These are phyloP conservation scores for Tremella yokohamensis DNA, from an alignment of 768 basidiomycete species.

Conservation along the genomic window DNA sequence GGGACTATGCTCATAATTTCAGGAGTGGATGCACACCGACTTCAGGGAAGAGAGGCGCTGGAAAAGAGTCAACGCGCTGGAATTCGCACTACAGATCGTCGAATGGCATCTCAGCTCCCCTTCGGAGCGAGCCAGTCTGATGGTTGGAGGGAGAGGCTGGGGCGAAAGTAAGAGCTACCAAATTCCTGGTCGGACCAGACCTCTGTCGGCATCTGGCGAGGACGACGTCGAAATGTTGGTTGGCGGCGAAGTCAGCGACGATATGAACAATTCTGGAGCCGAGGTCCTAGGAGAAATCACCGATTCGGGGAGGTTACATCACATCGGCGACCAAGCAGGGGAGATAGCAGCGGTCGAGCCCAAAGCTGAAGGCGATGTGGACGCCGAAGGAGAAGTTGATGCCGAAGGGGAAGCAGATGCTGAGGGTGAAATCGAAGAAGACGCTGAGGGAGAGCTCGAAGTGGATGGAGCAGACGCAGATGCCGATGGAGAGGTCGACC, in stretches of 20 bases:
- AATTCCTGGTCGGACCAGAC: conserved; percentile 30
- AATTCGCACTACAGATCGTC: conserved; percentile 72
- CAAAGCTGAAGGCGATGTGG: conserved; percentile 41
- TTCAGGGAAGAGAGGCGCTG: conserved; percentile 91
- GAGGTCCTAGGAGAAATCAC: conserved; percentile 51
- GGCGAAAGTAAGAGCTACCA: conserved; percentile 24
- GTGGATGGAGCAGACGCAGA: conserved; percentile 52
- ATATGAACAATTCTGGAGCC: conserved; percentile 16
- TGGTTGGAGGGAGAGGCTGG: conserved; percentile 53
- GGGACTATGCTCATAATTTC: not conserved
- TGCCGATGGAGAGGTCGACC: conserved; percentile 30
- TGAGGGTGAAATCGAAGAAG: conserved; percentile 39
- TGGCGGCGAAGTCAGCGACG: conserved; percentile 12
- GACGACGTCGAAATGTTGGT: conserved; percentile 50
- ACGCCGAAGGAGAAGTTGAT: conserved; percentile 49
- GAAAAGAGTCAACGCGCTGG: conserved; percentile 82
- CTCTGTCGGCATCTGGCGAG: conserved; percentile 40
- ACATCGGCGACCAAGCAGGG: conserved; percentile 54
- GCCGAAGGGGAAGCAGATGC: conserved; percentile 54
- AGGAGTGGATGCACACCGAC: conserved; percentile 97
- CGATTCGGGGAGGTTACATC: conserved; percentile 21
- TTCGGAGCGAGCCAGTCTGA: conserved; percentile 62
- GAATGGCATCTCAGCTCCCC: conserved; percentile 78
- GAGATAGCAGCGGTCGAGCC: conserved; percentile 12
- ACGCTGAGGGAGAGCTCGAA: conserved; percentile 48